Percentiles rank a stretch among this genome's conserved stretches.
phyloP scores from a whole-genome alignment of 2,329 filamentous ascomycete species.

The Sclerotiophoma versabilis region DNA sequence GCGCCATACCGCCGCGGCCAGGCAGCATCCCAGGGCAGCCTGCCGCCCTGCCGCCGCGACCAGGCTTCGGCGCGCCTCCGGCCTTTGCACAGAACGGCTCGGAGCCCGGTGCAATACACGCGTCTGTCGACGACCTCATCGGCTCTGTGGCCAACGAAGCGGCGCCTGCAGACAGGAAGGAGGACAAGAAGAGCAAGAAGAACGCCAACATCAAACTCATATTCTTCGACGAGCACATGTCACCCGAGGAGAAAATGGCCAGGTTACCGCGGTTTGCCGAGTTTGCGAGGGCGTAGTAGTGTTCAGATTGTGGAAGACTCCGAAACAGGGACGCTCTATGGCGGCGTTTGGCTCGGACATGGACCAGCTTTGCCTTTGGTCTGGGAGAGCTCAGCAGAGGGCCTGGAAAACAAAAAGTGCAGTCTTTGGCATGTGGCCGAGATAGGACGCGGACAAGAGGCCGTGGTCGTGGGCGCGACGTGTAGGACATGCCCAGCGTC shows the following conservation, averaged over 20 bases:
- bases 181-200: constrained; percentile 67
- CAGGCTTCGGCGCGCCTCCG: constrained; percentile 45
- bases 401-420: too few relatives aligned
- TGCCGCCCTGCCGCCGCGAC: constrained; percentile 43
- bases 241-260: constrained; percentile 91
- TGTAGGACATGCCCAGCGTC: too few relatives aligned
- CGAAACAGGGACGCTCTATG: neutral
- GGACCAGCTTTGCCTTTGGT: too few relatives aligned
- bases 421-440: too few relatives aligned
- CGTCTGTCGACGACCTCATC: constrained; percentile 61
- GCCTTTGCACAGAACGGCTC: constrained; percentile 23
- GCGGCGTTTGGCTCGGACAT: neutral
- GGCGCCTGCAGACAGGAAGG: constrained; percentile 50
- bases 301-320: neutral
- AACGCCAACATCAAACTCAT: constrained; percentile 70
- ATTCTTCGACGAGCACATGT: constrained; percentile 80
- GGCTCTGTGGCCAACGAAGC: constrained; percentile 47
- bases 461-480: too few relatives aligned
- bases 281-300: constrained; percentile 31
- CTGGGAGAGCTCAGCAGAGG: too few relatives aligned
- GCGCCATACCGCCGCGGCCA: constrained; percentile 29
- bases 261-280: constrained; percentile 74
- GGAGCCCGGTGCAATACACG: constrained; percentile 35
- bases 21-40: constrained; percentile 44
- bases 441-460: too few relatives aligned